Percentiles rank a stretch among this genome's conserved stretches.
Evolutionary conservation across 1,139 yeast species (phyloP).

Genomic region (Yamadazyma taylorii): DNA sequence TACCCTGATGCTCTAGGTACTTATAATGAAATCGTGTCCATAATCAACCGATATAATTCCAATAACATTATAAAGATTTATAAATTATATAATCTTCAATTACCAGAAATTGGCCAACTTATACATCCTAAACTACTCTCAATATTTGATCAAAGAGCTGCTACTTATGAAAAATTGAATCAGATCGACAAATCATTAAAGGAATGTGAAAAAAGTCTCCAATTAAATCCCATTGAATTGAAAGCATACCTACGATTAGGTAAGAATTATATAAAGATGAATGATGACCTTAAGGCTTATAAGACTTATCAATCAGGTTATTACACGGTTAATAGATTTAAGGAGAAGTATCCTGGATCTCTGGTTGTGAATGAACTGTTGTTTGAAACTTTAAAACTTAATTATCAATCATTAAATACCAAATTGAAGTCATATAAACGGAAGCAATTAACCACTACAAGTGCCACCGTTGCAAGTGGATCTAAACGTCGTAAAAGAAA

Average conservation of each 20-base stretch:
- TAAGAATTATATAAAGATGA: conserved; percentile 36
- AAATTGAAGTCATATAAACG: conserved; percentile 18
- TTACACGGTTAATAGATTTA: conserved; percentile 29
- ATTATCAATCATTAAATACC: conserved; percentile 25
- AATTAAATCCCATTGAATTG: conserved; percentile 54
- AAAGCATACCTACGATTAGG: conserved; percentile 60
- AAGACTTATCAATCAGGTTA: conserved; percentile 44
- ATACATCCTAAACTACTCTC: conserved; percentile 24
- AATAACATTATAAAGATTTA: conserved; percentile 21
- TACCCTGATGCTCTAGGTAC: conserved; percentile 29
- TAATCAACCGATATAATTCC: conserved; percentile 17
- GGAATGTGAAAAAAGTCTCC: conserved; percentile 45
- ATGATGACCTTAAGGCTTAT: conserved; percentile 42
- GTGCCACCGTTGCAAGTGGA: no score
- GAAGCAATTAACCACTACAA: no score
- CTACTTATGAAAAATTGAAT: conserved; percentile 54
- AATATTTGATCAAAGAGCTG: conserved; percentile 54
- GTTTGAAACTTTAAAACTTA: conserved; percentile 24
- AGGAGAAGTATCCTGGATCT: conserved; percentile 21
- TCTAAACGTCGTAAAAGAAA: not conserved
- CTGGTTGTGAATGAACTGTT: conserved; percentile 27
- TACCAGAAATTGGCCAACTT: conserved; percentile 30
- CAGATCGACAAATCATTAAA: conserved; percentile 39
- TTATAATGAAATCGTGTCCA: conserved; percentile 21
- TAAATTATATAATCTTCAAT: conserved; percentile 19